Evolutionary conservation across 345 rosid species (phyloP), one percentile per base, ranked within the genome.

Genomic region (Physaria fendleri): DNA sequence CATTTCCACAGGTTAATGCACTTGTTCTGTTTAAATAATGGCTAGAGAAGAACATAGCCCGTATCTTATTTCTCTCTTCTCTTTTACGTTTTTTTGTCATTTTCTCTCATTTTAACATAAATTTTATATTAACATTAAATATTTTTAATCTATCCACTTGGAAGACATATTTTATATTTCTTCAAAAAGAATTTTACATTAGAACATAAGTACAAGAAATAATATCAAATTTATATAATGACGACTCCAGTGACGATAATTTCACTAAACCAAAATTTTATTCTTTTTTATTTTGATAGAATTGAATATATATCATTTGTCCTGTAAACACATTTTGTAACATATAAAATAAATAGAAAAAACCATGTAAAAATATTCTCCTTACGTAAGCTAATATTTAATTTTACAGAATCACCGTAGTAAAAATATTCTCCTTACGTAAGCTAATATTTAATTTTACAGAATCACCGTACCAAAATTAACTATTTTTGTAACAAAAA

Each of bases 11-110:
- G 52, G 1, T 12, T 25, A 29, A 50, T 68, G 28, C 62, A 2
- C 34, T 60, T 13, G 27, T 61, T 53, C 73, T 68, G 67, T 61
- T 61, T 45, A 68, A 61, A 68, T 61, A 68, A 62, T 69, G 74
- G 74, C 68, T 55, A 69, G 74, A 54, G 74, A 62, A 40, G 50
- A 61, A 68, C 47, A 27, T 51, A 5, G 50, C 49, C 49, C 49
- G 27, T 37, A 44, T 28, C 2, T 30, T 30, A 47, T 40, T 40
- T 53, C 22, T 53, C 48, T 16, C 11, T 6, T 8, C 7, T n/a
- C 30, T 23, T 16, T 20, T 13, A 0, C 27, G 5, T 1, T 10
- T 28, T 32, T 30, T 16, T 24, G 5, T n/a, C n/a, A 43, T 59
- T 17, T 49, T 50, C 39, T 17, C 38, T 39, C 11, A 32, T 29